A percentile compares a stretch with the other conserved stretches of the same genome.
These are phyloP conservation scores for Postia placenta DNA, from an alignment of 768 basidiomycete genomes.

Conservation along the genomic window DNA sequence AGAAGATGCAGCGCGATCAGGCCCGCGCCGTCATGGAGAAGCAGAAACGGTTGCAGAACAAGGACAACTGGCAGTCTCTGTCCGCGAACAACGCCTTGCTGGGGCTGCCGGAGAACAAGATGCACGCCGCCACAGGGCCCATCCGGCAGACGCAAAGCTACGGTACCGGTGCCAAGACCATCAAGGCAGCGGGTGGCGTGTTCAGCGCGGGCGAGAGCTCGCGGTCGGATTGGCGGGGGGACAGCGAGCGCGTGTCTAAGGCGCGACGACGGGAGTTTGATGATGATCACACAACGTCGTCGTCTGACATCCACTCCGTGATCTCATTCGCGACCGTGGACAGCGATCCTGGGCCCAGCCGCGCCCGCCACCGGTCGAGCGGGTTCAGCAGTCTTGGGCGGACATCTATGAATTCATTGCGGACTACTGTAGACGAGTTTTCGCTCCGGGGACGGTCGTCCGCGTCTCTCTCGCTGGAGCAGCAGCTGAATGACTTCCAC, in stretches of 20 bases:
- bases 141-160: constrained; percentile 52
- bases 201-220: constrained; percentile 26
- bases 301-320: constrained; percentile 73
- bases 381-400: constrained; percentile 53
- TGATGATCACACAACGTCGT: constrained; percentile 89
- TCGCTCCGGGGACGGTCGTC: constrained; percentile 71
- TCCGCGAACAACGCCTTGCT: constrained; percentile 9
- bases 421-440: constrained; percentile 50
- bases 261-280: constrained; percentile 79
- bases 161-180: constrained; percentile 39
- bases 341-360: constrained; percentile 77
- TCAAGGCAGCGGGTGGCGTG: constrained; percentile 58
- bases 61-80: constrained; percentile 52
- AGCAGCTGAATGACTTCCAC: constrained; percentile 72
- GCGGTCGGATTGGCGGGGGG: constrained; percentile 25
- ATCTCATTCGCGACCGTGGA: constrained; percentile 82
- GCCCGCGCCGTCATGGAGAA: constrained; percentile 91
- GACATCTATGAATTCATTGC: constrained; percentile 68
- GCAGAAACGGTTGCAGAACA: constrained; percentile 66
- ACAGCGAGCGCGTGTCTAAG: constrained; percentile 62
- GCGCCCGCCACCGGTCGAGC: constrained; percentile 56
- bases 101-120: constrained; percentile 39
- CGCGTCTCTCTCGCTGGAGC: constrained; percentile 72
- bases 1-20: constrained; percentile 76
- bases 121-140: constrained; percentile 50